Percentiles rank a stretch among this genome's conserved stretches.
These are phyloP conservation scores for Grosmannia clavigera DNA, from an alignment of 2,329 filamentous ascomycete species.

Conservation along the genomic window DNA sequence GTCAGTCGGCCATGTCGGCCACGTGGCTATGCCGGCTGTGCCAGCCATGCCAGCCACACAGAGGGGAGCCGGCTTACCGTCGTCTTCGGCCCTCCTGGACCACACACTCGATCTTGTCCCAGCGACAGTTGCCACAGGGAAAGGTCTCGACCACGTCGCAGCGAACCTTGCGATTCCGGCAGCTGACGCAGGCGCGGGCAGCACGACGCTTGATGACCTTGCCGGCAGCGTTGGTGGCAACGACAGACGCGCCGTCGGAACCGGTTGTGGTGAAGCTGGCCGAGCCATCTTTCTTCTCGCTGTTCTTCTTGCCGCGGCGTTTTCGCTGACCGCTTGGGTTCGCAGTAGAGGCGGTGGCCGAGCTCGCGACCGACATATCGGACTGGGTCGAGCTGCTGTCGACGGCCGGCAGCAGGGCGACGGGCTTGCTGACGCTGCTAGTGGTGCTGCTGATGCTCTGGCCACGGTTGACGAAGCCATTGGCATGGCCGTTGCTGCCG, in stretches of 20 bases:
- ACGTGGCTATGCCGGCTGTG: not conserved
- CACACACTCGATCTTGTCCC: conserved; percentile 66
- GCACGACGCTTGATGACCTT: conserved; percentile 65
- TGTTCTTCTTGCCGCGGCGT: conserved; percentile 9
- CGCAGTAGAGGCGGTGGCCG: not conserved
- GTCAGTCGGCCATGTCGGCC: not conserved
- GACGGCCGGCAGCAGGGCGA: conserved; percentile 1
- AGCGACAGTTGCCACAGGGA: conserved; percentile 77
- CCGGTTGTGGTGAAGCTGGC: conserved; percentile 4
- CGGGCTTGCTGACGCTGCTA: conserved; percentile 5
- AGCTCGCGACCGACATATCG: not conserved
- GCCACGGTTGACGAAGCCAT: not conserved
- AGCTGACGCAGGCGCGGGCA: conserved; percentile 83
- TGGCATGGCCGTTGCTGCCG: conserved; percentile 3
- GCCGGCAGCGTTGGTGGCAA: conserved; percentile 22
- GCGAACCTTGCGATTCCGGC: conserved; percentile 77
- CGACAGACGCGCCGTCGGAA: conserved; percentile 8
- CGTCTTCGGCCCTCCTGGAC: conserved; percentile 73
- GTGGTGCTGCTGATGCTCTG: conserved; percentile 6
- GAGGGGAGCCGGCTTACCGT: conserved; percentile 47
- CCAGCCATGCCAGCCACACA: not conserved
- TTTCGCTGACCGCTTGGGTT: conserved; percentile 5
- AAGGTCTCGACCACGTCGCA: conserved; percentile 87
- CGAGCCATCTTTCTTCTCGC: conserved; percentile 8
- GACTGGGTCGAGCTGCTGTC: not conserved